Evolutionary conservation across 2,329 filamentous ascomycete species (phyloP).

Genomic region (Colletotrichum salicis): DNA sequence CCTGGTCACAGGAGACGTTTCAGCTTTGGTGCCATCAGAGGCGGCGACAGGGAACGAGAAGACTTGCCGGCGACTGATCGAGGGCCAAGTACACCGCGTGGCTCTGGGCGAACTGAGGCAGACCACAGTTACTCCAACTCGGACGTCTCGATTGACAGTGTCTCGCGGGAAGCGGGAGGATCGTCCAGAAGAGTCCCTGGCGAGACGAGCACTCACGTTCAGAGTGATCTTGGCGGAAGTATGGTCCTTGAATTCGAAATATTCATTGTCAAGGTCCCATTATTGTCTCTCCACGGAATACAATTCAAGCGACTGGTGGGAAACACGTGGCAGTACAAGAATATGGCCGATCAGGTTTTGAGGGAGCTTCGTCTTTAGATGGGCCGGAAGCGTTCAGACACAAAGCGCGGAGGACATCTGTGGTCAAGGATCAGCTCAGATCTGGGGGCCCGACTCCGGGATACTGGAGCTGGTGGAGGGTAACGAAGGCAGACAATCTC

Average conservation of each 20-base stretch:
- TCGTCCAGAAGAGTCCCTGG: constrained; percentile 73
- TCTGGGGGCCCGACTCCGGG: background rate
- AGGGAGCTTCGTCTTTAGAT: constrained; percentile 81
- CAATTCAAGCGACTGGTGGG: constrained; percentile 98
- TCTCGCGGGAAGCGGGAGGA: constrained; percentile 63
- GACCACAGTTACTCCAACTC: constrained; percentile 86
- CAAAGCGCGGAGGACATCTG: background rate
- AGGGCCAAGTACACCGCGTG: constrained; percentile 53
- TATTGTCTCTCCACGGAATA: constrained; percentile 92
- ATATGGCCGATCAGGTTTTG: constrained; percentile 96
- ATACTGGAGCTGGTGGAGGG: background rate
- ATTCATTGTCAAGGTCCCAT: constrained; percentile 94
- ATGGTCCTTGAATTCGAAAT: constrained; percentile 94
- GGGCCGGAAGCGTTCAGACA: background rate
- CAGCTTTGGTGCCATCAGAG: constrained; percentile 78
- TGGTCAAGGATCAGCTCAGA: background rate
- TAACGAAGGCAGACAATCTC: constrained; percentile 1
- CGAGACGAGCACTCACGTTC: constrained; percentile 91
- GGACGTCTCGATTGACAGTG: constrained; percentile 84
- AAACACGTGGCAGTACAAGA: constrained; percentile 98
- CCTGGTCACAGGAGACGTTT: constrained; percentile 78
- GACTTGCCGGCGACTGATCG: constrained; percentile 71
- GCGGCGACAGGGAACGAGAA: constrained; percentile 74
- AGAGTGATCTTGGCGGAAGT: constrained; percentile 86
- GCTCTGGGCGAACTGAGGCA: constrained; percentile 58